Evolutionary conservation across 768 basidiomycete species (phyloP).

Genomic region (Xanthoconium purpureum): DNA sequence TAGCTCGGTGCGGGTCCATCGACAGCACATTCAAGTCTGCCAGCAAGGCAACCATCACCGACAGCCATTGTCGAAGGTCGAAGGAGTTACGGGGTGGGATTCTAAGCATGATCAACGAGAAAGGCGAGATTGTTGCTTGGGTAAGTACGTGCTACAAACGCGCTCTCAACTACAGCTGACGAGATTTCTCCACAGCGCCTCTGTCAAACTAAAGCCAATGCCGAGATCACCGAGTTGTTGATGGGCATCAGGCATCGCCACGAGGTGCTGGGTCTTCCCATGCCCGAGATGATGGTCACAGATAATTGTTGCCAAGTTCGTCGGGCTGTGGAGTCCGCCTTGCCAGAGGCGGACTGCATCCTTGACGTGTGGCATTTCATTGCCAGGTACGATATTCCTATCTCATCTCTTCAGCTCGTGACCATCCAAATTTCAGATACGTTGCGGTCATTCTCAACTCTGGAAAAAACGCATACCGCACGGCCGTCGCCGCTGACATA

Average conservation of each 20-base stretch:
- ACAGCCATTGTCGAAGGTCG: not conserved
- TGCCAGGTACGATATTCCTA: not conserved
- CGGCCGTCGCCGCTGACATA: not conserved
- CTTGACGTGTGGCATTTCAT: not conserved
- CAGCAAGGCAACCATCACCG: not conserved
- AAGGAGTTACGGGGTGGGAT: not conserved
- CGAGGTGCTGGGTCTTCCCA: not conserved
- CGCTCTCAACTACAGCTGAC: not conserved
- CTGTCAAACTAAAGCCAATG: not conserved
- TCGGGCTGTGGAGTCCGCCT: not conserved
- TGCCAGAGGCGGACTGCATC: not conserved
- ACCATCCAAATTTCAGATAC: not conserved
- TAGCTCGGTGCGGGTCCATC: not conserved
- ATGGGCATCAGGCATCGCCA: not conserved
- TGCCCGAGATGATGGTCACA: not conserved
- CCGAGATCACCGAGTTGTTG: not conserved
- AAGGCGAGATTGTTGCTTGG: not conserved
- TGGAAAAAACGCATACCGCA: not conserved
- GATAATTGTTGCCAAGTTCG: not conserved
- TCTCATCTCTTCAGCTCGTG: too few species aligned
- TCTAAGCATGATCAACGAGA: not conserved
- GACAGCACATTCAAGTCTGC: not conserved
- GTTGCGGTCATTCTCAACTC: too few species aligned
- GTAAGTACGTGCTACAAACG: not conserved
- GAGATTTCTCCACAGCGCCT: not conserved